phyloP scores from a whole-genome alignment of 768 basidiomycete species.

The Mycena polygramma region DNA sequence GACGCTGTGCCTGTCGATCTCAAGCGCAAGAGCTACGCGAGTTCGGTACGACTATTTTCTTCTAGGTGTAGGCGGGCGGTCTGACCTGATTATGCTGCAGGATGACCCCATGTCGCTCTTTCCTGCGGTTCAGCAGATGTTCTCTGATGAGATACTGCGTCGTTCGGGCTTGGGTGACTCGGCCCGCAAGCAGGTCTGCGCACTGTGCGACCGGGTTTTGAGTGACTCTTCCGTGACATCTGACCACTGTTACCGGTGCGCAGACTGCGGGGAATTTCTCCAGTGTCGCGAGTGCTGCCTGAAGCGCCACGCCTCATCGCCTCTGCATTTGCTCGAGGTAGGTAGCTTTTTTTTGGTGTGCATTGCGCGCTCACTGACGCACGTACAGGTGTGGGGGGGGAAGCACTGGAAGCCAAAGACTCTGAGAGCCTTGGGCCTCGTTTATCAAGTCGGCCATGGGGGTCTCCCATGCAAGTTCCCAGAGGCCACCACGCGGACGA shows the following conservation, averaged over 20 bases:
- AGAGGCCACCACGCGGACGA: not conserved
- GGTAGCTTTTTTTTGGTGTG: too few species aligned
- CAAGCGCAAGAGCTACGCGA: not conserved
- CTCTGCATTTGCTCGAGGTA: not conserved
- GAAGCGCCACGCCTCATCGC: not conserved
- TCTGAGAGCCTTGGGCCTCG: slow-evolving; percentile 17
- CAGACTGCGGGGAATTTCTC: slow-evolving; percentile 4
- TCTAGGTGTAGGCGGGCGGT: not conserved
- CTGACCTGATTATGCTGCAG: not conserved
- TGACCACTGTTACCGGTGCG: not conserved
- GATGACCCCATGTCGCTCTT: not conserved
- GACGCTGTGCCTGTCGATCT: not conserved
- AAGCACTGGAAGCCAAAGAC: slow-evolving; percentile 19
- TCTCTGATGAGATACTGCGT: not conserved
- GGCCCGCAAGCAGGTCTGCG: not conserved
- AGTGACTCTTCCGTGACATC: not conserved
- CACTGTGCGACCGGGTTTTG: not conserved
- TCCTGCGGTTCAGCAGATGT: not conserved
- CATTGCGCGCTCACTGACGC: too few species aligned
- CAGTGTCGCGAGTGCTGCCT: not conserved
- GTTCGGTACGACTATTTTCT: not conserved
- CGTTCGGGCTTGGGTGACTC: not conserved
- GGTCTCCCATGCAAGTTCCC: not conserved
- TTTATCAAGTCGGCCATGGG: slow-evolving; percentile 26
- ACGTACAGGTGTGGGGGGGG: slow-evolving; percentile 21